These are phyloP conservation scores for Cystobasidiopsis lactophilus DNA, from an alignment of 768 basidiomycete genomes.

Conservation along the genomic window DNA sequence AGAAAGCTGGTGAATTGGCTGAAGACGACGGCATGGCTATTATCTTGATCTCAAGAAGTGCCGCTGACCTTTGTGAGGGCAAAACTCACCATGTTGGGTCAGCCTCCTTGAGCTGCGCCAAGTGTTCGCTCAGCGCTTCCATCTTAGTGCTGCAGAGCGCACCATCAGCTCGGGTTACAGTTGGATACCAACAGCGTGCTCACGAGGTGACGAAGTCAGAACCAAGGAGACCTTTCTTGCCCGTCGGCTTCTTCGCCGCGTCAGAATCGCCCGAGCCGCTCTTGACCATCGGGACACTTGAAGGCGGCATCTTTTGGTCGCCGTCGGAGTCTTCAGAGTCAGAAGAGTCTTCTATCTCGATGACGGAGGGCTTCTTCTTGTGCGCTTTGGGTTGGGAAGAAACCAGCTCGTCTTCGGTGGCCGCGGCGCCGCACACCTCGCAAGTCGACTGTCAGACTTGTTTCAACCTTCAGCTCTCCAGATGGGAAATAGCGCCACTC, in stretches of 20 bases:
- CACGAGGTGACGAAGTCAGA: conserved; percentile 60
- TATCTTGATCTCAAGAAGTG: conserved; percentile 30
- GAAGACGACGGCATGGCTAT: conserved; percentile 58
- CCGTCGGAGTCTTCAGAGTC: background rate
- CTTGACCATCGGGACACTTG: background rate
- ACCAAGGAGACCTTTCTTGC: no score
- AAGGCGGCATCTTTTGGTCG: background rate
- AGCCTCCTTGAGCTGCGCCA: conserved; percentile 38
- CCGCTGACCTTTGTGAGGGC: conserved; percentile 30
- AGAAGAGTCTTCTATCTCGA: no score
- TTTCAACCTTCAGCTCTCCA: conserved; percentile 17
- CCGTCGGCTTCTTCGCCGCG: background rate
- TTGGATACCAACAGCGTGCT: background rate
- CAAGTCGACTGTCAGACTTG: conserved; percentile 5
- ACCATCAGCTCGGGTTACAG: background rate
- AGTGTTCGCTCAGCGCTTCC: conserved; percentile 50
- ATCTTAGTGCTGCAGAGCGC: conserved; percentile 41
- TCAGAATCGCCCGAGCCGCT: background rate
- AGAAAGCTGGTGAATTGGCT: conserved; percentile 77
- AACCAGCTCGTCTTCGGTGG: conserved; percentile 11
- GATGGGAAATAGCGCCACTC: conserved; percentile 50
- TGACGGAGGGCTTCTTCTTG: background rate
- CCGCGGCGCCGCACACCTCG: conserved; percentile 17
- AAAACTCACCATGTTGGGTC: conserved; percentile 25
- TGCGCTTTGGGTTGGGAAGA: background rate